Evolutionary conservation across 805 yeast genomes (phyloP), one percentile per base, ranked within the genome.

Genomic region (Candida incommunis): DNA sequence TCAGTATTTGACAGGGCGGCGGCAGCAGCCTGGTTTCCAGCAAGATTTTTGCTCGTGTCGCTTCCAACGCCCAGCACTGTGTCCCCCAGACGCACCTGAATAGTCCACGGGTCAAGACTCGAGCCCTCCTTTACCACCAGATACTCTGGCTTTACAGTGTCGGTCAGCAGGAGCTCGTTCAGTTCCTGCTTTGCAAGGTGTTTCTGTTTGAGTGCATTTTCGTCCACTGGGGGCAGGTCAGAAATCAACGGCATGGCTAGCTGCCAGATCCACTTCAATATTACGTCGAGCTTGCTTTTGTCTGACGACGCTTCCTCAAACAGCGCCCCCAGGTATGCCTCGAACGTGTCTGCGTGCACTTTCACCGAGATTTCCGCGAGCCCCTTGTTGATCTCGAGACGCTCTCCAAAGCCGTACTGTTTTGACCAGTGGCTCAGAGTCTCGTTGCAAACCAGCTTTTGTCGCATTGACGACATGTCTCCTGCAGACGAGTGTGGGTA

Each of bases 321-420:
- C 25, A 90, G 61, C 0, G 94, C 98, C 4, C 95, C 97, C 41
- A 92, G 71, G 53, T 90, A 90, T 0, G 97, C 96, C 63, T 92
- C 98, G 58, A 90, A 84, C 0, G 82, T 77, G 67, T 90, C 98
- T 0, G 97, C 95, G 55, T 72, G 73, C 3, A 82, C 66, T 57
- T 92, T 92, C 4, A 16, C 20, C 5, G 5, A 7, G 20, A 18
- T 5, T 11, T n/a, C 20, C 22, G 43, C 48, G 9, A 24, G 23
- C 22, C 22, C 25, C 16, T 24, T 35, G 5, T 23, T 21, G 16
- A n/a, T 27, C 42, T 31, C n/a, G 15, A 20, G 24, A 24, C 47
- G 21, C 43, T 31, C 21, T 35, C 77, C 80, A 47, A 87, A 72
- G 0, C 78, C 80, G 61, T 90, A 90, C 5, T 70, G 56, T 23